phyloP scores from a whole-genome alignment of 805 yeast genomes.

The Candida boleticola region DNA sequence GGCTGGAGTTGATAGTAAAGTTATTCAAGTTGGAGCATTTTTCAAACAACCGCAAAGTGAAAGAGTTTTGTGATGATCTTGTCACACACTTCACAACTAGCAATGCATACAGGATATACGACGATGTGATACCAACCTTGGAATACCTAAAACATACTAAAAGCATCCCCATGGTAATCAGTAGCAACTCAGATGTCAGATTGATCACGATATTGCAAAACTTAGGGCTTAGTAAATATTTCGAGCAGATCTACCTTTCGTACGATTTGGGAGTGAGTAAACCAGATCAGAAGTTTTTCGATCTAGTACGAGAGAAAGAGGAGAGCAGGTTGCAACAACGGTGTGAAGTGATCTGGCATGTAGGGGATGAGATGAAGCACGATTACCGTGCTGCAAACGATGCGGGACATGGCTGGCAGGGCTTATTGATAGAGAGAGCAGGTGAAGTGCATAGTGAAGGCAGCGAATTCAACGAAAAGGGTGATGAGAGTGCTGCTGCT shows the following conservation, averaged over 20 bases:
- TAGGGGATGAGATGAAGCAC: slow-evolving; percentile 60
- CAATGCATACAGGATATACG: slow-evolving; percentile 52
- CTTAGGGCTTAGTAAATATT: slow-evolving; percentile 43
- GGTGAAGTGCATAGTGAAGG: too few species aligned
- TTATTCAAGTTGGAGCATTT: slow-evolving; percentile 38
- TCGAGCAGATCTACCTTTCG: slow-evolving; percentile 48
- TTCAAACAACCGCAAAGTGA: slow-evolving; percentile 18
- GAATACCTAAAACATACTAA: slow-evolving; percentile 25
- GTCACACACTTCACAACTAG: slow-evolving; percentile 47
- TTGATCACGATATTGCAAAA: slow-evolving; percentile 45
- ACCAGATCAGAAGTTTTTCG: slow-evolving; percentile 51
- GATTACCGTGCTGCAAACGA: slow-evolving; percentile 52
- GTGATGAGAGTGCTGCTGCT: too few species aligned
- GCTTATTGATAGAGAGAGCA: slow-evolving; percentile 52
- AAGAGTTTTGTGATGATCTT: slow-evolving; percentile 43
- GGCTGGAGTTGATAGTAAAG: slow-evolving; percentile 50
- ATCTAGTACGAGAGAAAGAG: slow-evolving; percentile 22
- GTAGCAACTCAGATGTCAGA: slow-evolving; percentile 64
- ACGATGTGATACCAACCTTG: slow-evolving; percentile 52
- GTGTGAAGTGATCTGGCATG: slow-evolving; percentile 52
- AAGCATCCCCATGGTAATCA: slow-evolving; percentile 37
- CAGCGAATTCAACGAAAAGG: too few species aligned
- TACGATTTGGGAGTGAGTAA: slow-evolving; percentile 56
- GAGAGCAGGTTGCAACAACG: slow-evolving; percentile 10
- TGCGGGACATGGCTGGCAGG: slow-evolving; percentile 55